A percentile compares a stretch with the other conserved stretches of the same genome.
Conservation (phyloP, 345 rosid genomes). For the Turritis glabra region DNA sequence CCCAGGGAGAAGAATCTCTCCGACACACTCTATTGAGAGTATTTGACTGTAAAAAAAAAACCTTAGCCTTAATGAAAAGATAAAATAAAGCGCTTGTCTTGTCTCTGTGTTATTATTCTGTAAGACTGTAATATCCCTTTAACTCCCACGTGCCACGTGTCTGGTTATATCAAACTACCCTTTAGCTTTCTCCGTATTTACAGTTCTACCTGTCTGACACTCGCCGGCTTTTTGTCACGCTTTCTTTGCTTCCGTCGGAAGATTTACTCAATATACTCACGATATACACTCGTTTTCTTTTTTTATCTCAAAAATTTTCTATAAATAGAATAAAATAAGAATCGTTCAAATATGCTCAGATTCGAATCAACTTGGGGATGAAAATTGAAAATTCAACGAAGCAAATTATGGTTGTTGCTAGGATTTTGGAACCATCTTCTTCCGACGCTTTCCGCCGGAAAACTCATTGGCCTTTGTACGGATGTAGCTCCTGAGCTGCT, state of each 20-base stretch:
- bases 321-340: too few species aligned
- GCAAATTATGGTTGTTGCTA: too few species aligned
- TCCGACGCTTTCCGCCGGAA: too few species aligned
- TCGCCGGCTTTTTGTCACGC: slow-evolving; percentile 38
- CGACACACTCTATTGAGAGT: slow-evolving; percentile 36
- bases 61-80: too few species aligned
- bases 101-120: slow-evolving; percentile 13
- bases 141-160: slow-evolving; percentile 36
- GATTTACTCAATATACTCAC: slow-evolving; percentile 23
- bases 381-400: too few species aligned
- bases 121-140: slow-evolving; percentile 20
- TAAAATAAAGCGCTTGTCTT: too few species aligned
- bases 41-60: slow-evolving; percentile 22
- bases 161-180: not conserved
- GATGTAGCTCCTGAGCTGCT: too few species aligned
- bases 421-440: too few species aligned
- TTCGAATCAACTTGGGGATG: too few species aligned
- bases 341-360: too few species aligned
- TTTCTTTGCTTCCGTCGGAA: slow-evolving; percentile 37
- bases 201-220: slow-evolving; percentile 33
- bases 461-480: too few species aligned
- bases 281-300: not conserved
- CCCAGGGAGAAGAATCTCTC: slow-evolving; percentile 36
- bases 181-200: not conserved
- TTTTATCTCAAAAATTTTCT: too few species aligned